A percentile compares a stretch with the other conserved stretches of the same genome.
phyloP scores from a whole-genome alignment of 257 asterid genomes.

The Gardenia jasminoides region DNA sequence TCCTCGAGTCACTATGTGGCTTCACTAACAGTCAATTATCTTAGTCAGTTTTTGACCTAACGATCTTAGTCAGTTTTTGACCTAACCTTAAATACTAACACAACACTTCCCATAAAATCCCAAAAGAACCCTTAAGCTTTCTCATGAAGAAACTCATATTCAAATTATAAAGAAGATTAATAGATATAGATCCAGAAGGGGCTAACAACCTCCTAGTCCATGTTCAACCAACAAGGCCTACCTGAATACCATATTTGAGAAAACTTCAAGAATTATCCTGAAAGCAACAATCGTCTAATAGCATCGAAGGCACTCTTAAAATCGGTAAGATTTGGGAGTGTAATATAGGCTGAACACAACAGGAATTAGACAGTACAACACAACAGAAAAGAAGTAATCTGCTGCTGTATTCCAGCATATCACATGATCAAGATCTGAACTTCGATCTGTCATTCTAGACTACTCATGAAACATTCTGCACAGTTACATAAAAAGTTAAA shows the following conservation, averaged over 20 bases:
- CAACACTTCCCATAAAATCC: constrained; percentile 1
- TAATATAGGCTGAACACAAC: not conserved
- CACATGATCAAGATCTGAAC: not conserved
- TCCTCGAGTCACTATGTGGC: not conserved
- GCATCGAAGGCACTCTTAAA: not conserved
- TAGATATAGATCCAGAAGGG: not conserved
- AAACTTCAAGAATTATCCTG: not conserved
- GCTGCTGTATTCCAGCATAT: not conserved
- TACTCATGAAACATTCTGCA: no score
- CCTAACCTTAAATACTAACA: not conserved
- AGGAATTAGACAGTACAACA: not conserved
- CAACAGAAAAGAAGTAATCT: not conserved
- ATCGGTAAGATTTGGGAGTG: not conserved
- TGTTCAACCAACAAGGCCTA: not conserved
- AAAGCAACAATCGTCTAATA: not conserved
- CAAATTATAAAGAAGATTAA: not conserved
- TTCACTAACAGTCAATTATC: not conserved
- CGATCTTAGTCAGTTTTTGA: not conserved
- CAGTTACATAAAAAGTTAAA: no score
- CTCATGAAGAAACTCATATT: not conserved
- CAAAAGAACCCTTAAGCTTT: not conserved
- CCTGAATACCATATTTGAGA: not conserved
- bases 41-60: not conserved
- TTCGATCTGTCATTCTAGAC: not conserved
- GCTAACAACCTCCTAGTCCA: not conserved